phyloP scores from a whole-genome alignment of 805 yeast genomes.

The Yamadazyma philogaea region DNA sequence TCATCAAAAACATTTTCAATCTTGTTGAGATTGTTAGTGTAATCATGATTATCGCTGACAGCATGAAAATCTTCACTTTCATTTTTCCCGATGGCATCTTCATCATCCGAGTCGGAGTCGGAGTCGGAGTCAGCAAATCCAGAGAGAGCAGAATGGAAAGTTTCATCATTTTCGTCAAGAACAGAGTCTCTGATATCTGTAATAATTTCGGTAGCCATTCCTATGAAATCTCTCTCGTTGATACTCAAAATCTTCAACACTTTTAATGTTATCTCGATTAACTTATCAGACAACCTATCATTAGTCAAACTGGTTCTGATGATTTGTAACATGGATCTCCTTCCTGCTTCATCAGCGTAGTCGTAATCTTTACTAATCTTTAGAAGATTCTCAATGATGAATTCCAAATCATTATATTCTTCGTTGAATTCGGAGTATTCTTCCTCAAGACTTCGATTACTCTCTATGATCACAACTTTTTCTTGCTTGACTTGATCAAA shows the following conservation, averaged over 20 bases:
- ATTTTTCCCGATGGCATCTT: conserved; percentile 18
- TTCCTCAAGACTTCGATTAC: conserved; percentile 15
- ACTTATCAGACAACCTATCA: conserved; percentile 51
- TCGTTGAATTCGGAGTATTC: conserved; percentile 23
- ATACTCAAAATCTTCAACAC: conserved; percentile 70
- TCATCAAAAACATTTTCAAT: conserved; percentile 17
- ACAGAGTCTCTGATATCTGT: conserved; percentile 77
- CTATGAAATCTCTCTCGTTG: conserved; percentile 79
- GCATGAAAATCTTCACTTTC: conserved; percentile 17
- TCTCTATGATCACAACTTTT: conserved; percentile 16
- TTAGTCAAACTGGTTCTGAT: conserved; percentile 51
- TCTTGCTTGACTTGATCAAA: conserved; percentile 3
- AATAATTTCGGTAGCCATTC: conserved; percentile 80
- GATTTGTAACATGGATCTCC: conserved; percentile 64
- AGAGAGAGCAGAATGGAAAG: conserved; percentile 47
- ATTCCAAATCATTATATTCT: conserved; percentile 61
- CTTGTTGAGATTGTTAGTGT: conserved; percentile 14
- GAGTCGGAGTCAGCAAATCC: conserved; percentile 24
- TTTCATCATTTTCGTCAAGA: conserved; percentile 44
- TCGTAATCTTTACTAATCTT: conserved; percentile 69
- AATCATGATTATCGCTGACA: conserved; percentile 19
- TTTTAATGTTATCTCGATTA: conserved; percentile 54
- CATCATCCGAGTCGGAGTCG: conserved; percentile 19
- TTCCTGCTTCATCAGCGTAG: conserved; percentile 85
- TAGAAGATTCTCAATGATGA: conserved; percentile 70